Conservation (phyloP, 2,329 filamentous ascomycete genomes). For the Aspergillus sp. region DNA sequence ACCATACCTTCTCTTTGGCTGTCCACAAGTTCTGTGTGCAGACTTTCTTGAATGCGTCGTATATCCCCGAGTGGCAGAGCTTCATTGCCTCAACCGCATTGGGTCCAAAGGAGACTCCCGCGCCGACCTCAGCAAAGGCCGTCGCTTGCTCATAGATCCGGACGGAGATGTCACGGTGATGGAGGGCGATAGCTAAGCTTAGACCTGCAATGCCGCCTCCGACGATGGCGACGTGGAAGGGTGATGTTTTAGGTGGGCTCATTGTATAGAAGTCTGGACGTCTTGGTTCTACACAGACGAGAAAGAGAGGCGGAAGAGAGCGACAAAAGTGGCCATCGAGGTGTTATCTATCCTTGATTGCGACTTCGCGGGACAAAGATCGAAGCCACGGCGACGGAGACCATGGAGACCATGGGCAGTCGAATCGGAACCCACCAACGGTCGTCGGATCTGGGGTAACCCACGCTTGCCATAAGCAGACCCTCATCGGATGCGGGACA, state of each 20-base stretch:
- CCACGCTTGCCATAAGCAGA: slow-evolving; percentile 2
- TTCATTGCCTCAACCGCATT: slow-evolving; percentile 33
- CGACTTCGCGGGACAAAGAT: neutral
- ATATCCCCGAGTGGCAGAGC: slow-evolving; percentile 25
- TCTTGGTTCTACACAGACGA: neutral
- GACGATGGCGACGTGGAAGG: slow-evolving; percentile 31
- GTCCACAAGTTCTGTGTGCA: slow-evolving; percentile 36
- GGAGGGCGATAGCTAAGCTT: slow-evolving; percentile 36
- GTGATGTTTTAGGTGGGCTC: slow-evolving; percentile 14
- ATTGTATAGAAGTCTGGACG: slow-evolving; percentile 1
- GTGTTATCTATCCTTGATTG: slow-evolving; percentile 1
- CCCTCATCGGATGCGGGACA: slow-evolving; percentile 9
- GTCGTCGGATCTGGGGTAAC: slow-evolving; percentile 14
- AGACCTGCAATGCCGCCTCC: slow-evolving; percentile 40
- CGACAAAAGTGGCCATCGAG: neutral
- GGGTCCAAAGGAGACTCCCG: slow-evolving; percentile 39
- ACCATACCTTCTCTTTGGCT: slow-evolving; percentile 26
- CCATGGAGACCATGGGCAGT: neutral
- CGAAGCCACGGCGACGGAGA: neutral
- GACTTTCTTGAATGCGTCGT: slow-evolving; percentile 33
- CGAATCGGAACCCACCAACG: slow-evolving; percentile 13
- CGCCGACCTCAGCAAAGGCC: slow-evolving; percentile 39
- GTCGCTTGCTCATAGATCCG: slow-evolving; percentile 39
- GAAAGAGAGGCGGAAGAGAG: neutral
- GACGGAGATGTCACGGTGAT: slow-evolving; percentile 31